A percentile compares a stretch with the other conserved stretches of the same genome.
Conservation (phyloP, 2,329 filamentous ascomycete species). For the Elsinoe fawcettii region DNA sequence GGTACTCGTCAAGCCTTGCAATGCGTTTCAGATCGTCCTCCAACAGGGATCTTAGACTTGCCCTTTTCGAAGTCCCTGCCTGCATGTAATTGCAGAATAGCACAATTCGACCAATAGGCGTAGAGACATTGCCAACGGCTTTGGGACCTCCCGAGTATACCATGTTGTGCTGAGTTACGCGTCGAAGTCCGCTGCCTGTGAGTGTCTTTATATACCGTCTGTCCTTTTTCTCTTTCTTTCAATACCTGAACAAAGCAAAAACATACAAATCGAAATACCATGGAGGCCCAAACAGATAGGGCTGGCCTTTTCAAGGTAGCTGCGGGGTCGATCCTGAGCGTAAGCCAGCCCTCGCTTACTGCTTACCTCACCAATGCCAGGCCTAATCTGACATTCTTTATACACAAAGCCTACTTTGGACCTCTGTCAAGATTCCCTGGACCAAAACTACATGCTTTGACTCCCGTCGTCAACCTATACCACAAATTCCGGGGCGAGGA, state of each 20-base stretch:
- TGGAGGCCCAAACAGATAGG: neutral
- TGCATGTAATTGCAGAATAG: neutral
- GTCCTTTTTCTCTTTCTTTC: neutral
- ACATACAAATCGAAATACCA: neutral
- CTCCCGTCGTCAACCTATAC: neutral
- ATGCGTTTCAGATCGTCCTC: too few species aligned
- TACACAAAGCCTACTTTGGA: constrained; percentile 37
- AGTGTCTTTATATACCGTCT: neutral
- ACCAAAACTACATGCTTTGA: constrained; percentile 29
- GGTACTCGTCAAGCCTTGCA: too few species aligned
- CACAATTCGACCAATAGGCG: neutral
- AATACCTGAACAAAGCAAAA: neutral
- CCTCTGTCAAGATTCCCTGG: constrained; percentile 39
- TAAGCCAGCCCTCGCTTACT: neutral
- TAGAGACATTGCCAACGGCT: neutral
- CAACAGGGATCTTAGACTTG: too few species aligned
- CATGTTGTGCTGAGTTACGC: neutral
- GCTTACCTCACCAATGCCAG: neutral
- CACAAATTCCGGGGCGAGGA: constrained; percentile 16
- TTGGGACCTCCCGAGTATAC: neutral
- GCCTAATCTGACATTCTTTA: constrained; percentile 25
- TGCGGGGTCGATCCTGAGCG: neutral
- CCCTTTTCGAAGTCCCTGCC: too few species aligned
- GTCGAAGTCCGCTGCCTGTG: neutral
- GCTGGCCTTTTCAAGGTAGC: neutral